Evolutionary conservation across 305 asterid species (phyloP), one percentile per base, ranked within the genome.

Genomic region (Solanum hybrid): DNA sequence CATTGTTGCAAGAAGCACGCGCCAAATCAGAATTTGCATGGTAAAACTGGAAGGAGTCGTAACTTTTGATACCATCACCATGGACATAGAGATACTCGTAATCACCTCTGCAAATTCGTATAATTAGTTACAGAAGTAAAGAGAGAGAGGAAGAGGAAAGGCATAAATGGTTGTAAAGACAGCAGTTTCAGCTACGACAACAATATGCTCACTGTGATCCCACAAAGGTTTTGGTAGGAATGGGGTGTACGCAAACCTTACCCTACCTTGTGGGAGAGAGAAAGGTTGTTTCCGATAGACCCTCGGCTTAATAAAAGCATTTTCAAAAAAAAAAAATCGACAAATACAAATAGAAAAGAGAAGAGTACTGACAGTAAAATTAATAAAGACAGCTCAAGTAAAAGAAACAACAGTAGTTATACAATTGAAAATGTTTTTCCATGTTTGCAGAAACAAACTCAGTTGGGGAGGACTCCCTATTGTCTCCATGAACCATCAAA

Each of bases 81-180:
- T 90, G 89, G 86, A 96, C 95, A 78, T 77, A 94, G 27, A 97
- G 95, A 91, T 94, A 95, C 91, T 96, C 97, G 87, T 95, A 95
- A 34, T 94, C 93, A 89, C 95, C 99, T 81, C 99, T 97, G 95
- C 26, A 91, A 90, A 86, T 82, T 82, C 3, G 4, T 29, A 45
- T 6, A 45, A 29, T 82, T 45, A 82, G 73, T 82, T 45, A 82
- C 37, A 82, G 29, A 45, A 82, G 87, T 29, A 36, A 82, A 45
- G 40, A 35, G 45, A 82, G 73, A 9, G 45, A 17, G 73, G 38
- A 82, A 31, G 37, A 82, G 29, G 73, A 19, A 45, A 45, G 71
- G 38, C 87, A 31, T 82, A 29, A 19, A 45, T 29, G 87, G 38
- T 7, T 29, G 36, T 45, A 51, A 69, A 82, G 73, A 82, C 32